Conservation (phyloP, 106 monocot species). For the Phalaenopsis equestris region DNA sequence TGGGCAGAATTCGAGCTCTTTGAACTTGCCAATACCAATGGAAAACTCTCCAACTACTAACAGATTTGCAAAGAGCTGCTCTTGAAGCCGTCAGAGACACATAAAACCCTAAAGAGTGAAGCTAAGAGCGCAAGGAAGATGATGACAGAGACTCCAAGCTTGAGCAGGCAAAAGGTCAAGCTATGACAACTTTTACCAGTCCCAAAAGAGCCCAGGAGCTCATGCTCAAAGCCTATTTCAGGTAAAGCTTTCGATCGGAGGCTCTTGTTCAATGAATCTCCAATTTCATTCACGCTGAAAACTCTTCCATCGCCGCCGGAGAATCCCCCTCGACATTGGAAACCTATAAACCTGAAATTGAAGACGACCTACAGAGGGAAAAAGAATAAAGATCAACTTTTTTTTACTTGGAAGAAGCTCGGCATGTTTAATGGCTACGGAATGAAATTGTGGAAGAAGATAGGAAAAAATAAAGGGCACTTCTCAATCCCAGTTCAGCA, state of each 20-base stretch:
- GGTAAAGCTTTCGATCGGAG: constrained; percentile 22
- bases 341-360: neutral
- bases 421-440: neutral
- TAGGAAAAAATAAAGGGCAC: no score
- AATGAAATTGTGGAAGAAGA: neutral
- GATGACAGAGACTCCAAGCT: constrained; percentile 29
- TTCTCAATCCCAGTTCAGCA: no score
- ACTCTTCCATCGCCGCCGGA: constrained; percentile 25
- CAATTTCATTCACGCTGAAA: constrained; percentile 11
- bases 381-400: neutral
- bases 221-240: constrained; percentile 34
- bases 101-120: constrained; percentile 61
- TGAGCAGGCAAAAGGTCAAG: constrained; percentile 23
- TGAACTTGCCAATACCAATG: constrained; percentile 33
- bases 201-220: constrained; percentile 18
- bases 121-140: constrained; percentile 33
- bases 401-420: neutral
- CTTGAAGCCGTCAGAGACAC: constrained; percentile 63
- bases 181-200: constrained; percentile 10
- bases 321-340: constrained; percentile 17
- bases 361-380: neutral
- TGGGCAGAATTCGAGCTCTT: constrained; percentile 57
- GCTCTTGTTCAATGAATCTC: constrained; percentile 19
- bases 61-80: constrained; percentile 64
- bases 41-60: constrained; percentile 50